These are phyloP conservation scores for Phytophthora vignae DNA, from an alignment of 352 stramenopile genomes.

Conservation along the genomic window DNA sequence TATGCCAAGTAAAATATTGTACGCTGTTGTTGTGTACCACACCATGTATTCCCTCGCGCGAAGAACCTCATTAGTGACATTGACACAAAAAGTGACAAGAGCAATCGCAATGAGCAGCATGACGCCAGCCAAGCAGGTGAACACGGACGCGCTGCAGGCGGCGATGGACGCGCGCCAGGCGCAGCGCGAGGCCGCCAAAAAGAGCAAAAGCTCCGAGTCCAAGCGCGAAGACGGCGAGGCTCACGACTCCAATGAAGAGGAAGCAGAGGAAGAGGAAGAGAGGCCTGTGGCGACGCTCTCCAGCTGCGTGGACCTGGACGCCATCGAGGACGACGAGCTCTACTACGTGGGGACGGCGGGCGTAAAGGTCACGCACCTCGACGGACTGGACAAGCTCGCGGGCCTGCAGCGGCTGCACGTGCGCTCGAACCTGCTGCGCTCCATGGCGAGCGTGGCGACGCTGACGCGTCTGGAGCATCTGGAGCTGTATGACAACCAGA, in stretches of 20 bases:
- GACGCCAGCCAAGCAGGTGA: conserved; percentile 33
- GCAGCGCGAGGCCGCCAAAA: conserved; percentile 12
- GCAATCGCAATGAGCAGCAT: neutral
- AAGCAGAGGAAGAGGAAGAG: conserved; percentile 41
- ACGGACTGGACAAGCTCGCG: conserved; percentile 61
- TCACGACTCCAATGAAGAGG: neutral
- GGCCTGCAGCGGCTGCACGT: conserved; percentile 71
- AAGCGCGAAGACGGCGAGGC: neutral
- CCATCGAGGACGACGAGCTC: conserved; percentile 73
- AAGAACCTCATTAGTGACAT: neutral
- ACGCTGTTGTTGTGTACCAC: neutral
- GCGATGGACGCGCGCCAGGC: conserved; percentile 39
- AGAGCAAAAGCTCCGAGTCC: neutral
- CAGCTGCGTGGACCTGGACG: conserved; percentile 74
- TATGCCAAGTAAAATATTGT: neutral
- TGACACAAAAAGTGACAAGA: neutral
- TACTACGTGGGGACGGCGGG: conserved; percentile 86
- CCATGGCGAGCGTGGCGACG: conserved; percentile 76
- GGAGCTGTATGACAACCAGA: conserved; percentile 99
- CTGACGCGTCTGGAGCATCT: conserved; percentile 89
- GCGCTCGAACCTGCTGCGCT: conserved; percentile 83
- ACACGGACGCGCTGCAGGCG: conserved; percentile 48
- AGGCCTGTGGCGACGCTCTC: conserved; percentile 53
- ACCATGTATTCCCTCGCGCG: neutral
- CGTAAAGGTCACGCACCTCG: conserved; percentile 77